Evolutionary conservation across 176 grass and related monocot species (phyloP), one percentile per base, ranked within the genome.

Genomic region (Dactylis glomerata): DNA sequence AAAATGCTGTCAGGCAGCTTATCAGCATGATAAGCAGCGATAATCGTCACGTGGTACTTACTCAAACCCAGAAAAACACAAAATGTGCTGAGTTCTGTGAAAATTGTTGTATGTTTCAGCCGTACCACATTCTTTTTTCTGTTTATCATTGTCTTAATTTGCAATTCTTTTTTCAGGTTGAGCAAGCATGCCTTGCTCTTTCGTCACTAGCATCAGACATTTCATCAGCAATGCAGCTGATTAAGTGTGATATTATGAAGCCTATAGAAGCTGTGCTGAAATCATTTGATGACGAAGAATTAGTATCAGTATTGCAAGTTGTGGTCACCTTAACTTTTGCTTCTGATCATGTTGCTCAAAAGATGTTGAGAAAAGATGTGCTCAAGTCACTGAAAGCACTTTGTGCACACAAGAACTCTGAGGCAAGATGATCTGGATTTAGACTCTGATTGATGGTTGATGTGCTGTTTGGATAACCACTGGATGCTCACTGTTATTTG

Each of bases 21-120:
- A 98, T 95, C 84, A 95, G 92, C 90, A 98, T 98, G 95, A 92
- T 94, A 86, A 95, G 91, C 79, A 98, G 95, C 55, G 90, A 94
- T 84, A 90, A 97, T 75, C 95, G 92, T 45, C 95, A 94, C 75
- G 95, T 97, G 92, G 95, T 97, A 94, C 44, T 73, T 87, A 67
- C 33, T 80, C 44, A 46, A 30, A 1, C 19, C 40, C 27, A n/a
- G n/a, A 24, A 26, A 30, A 41, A 38, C 20, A 36, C 55, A 61
- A 51, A 50, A 68, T 62, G 8, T 73, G 28, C 13, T 9, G 8
- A 36, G 27, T 73, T 73, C 55, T 78, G 7, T 46, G 37, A 24
- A 42, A 64, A 16, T 63, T 54, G 10, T 49, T 85, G 23, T 33
- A 31, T 79, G 4, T 76, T 86, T 90, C 27, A 70, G 83, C 0